Evolutionary conservation across 2,329 filamentous ascomycete species (phyloP), one percentile per base, ranked within the genome.

Genomic region (Calonectria honghensis): DNA sequence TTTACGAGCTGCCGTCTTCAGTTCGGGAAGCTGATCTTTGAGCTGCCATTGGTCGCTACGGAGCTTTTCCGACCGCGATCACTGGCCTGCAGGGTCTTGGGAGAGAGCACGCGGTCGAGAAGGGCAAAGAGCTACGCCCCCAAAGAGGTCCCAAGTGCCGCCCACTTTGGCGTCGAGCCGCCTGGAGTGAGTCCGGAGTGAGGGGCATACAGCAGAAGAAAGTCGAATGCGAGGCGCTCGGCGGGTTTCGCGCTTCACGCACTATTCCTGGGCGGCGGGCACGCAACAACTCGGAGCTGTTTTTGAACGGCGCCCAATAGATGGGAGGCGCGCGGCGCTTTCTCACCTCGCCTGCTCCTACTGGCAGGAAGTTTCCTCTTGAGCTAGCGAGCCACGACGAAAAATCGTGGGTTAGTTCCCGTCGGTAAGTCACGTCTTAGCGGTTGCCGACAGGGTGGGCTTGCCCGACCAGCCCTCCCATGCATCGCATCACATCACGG

Each of bases 171-270:
- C 37, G 50, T 57, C 18, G 61, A 48, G 39, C 61, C 27, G 39
- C 18, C 61, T 20, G 18, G 61, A 29, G 61, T 18, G 35, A 50
- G 7, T 29, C 16, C 27, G 16, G 37, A 18, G 18, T n/a, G 37
- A 48, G 24, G 27, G 37, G 27, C 61, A 65, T 32, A 32, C 61
- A 35, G 18, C 18, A 65, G 29, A 48, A 65, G 61, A 39, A 41
- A 39, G 50, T 54, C 48, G 50, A 50, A 32, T 50, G 65, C 32
- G 65, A 37, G 50, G 50, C 65, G 52, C 48, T 54, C 41, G 57
- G 68, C 54, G 70, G 65, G 52, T 73, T 69, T 45, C 65, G 65
- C 70, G 70, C 65, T 64, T 73, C 63, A 18, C 54, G 32, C 45
- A 31, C 65, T 39, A 68, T 72, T 57, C 14, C 39, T 29, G n/a